A percentile compares a stretch with the other conserved stretches of the same genome.
Evolutionary conservation across 352 stramenopile species (phyloP).

Genomic region (Globisporangium recalcitrans): DNA sequence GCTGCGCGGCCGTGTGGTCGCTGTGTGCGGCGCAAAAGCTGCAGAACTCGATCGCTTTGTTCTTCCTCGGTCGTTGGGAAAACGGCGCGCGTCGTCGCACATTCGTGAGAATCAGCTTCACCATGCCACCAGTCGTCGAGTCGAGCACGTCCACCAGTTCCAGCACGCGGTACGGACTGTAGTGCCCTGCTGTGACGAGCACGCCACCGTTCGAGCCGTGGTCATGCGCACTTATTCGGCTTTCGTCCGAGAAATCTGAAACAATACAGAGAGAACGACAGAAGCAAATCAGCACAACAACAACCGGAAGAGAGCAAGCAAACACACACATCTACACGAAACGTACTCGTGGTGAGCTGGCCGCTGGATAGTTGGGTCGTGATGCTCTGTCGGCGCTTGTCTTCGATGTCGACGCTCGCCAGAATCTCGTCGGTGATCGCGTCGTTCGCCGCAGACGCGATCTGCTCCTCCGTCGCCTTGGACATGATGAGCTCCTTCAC

Average conservation of each 20-base stretch:
- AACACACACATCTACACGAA: background rate
- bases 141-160: slow-evolving; percentile 76
- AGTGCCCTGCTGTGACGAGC: slow-evolving; percentile 18
- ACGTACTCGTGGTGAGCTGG: slow-evolving; percentile 10
- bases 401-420: slow-evolving; percentile 54
- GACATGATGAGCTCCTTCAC: slow-evolving; percentile 61
- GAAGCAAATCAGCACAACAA: background rate
- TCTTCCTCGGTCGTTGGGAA: slow-evolving; percentile 22
- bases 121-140: slow-evolving; percentile 67
- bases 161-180: slow-evolving; percentile 58
- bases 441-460: slow-evolving; percentile 61
- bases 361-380: slow-evolving; percentile 8
- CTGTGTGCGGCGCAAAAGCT: slow-evolving; percentile 65
- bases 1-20: slow-evolving; percentile 55
- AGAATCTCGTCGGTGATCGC: slow-evolving; percentile 72
- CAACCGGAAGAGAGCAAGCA: background rate
- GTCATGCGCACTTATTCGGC: background rate
- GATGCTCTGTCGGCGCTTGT: slow-evolving; percentile 35
- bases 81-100: slow-evolving; percentile 47
- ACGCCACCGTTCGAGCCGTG: background rate
- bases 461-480: slow-evolving; percentile 63
- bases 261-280: background rate
- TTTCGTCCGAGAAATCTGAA: slow-evolving; percentile 5
- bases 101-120: slow-evolving; percentile 69
- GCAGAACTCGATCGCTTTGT: slow-evolving; percentile 56